These are phyloP conservation scores for Colletotrichum tropicicola DNA, from an alignment of 2,329 filamentous ascomycete species.

Conservation along the genomic window DNA sequence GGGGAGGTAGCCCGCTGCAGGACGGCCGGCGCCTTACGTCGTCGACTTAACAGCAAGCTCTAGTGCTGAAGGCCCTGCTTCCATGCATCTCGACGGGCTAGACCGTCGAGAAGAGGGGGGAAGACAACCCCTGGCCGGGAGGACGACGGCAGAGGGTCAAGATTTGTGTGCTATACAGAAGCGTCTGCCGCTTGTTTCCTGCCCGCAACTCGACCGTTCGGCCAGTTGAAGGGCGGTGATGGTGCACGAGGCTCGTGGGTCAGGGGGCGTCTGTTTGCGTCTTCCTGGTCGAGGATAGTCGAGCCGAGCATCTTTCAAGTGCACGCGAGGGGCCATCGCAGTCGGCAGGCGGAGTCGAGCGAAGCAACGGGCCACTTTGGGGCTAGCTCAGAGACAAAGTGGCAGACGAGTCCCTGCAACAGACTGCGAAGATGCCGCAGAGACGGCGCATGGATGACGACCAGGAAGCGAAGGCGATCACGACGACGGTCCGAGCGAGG, in stretches of 20 bases:
- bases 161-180: background rate
- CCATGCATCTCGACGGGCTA: slow-evolving; percentile 15
- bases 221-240: slow-evolving; percentile 23
- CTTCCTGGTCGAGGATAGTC: slow-evolving; percentile 13
- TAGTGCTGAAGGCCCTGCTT: background rate
- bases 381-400: background rate
- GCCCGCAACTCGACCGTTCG: background rate
- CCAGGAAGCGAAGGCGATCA: slow-evolving; percentile 12
- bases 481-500: slow-evolving; percentile 6
- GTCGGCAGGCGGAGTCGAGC: slow-evolving; percentile 25
- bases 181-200: slow-evolving; percentile 15
- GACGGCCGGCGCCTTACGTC: background rate
- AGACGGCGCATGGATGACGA: slow-evolving; percentile 13
- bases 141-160: background rate
- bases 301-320: slow-evolving; percentile 20
- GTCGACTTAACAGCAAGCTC: slow-evolving; percentile 8
- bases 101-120: slow-evolving; percentile 9
- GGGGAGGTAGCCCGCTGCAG: background rate
- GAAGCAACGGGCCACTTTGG: background rate
- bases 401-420: slow-evolving; percentile 10
- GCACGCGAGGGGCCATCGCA: slow-evolving; percentile 17
- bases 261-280: slow-evolving; percentile 17
- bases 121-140: background rate
- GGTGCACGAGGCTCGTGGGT: slow-evolving; percentile 6
- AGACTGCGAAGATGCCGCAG: background rate